These are phyloP conservation scores for Verticillium tricorpus DNA, from an alignment of 2,329 filamentous ascomycete species.

Conservation along the genomic window DNA sequence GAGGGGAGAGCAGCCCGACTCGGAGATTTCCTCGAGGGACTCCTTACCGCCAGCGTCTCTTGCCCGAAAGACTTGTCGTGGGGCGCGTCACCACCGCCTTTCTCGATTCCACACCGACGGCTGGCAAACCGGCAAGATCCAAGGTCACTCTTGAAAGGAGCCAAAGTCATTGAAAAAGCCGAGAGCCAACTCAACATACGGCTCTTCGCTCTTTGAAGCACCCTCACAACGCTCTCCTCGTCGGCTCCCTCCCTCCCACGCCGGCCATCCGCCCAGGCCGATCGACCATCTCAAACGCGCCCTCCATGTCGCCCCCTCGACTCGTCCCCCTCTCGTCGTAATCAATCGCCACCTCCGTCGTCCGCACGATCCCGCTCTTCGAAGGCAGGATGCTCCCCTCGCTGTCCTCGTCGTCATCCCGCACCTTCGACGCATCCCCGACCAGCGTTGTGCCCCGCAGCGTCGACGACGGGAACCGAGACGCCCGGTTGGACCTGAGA, in stretches of 20 bases:
- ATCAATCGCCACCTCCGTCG: conserved; percentile 10
- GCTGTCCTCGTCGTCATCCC: conserved; percentile 7
- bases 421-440: not conserved
- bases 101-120: no score
- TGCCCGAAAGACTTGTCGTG: no score
- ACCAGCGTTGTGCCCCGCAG: not conserved
- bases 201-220: not conserved
- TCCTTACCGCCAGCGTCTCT: no score
- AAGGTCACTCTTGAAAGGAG: not conserved
- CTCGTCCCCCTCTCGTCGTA: conserved; percentile 3
- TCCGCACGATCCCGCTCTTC: conserved; percentile 11
- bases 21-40: no score
- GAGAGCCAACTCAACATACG: not conserved
- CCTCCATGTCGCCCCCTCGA: not conserved
- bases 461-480: not conserved
- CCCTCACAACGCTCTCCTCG: not conserved
- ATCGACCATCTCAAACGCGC: not conserved
- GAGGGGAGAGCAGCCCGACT: no score
- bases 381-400: conserved; percentile 11
- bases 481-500: not conserved
- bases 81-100: no score
- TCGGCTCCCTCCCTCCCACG: not conserved
- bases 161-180: not conserved
- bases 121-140: no score
- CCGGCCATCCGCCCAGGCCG: not conserved